Evolutionary conservation across 176 grass and related monocot genomes (phyloP).

Genomic region (Lolium multiflorum): DNA sequence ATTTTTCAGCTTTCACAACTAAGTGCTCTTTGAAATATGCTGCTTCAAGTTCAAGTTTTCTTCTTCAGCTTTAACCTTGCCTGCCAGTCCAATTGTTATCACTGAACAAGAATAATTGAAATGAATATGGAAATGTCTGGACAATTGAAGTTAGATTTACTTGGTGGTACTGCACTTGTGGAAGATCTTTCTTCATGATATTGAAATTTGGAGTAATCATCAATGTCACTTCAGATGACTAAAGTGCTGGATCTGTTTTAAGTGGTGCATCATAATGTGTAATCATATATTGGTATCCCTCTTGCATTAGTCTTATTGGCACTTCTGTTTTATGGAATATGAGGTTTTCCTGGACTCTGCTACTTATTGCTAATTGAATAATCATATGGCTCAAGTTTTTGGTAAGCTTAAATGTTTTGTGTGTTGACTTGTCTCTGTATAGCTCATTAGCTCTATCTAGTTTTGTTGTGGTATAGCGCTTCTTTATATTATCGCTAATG

Average conservation of each 20-base stretch:
- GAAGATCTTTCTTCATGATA: conserved; percentile 43
- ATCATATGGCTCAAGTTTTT: conserved; percentile 61
- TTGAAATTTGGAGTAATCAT: conserved; percentile 38
- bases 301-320: conserved; percentile 63
- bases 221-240: conserved; percentile 50
- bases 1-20: conserved; percentile 57
- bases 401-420: conserved; percentile 71
- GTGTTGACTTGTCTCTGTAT: conserved; percentile 51
- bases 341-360: conserved; percentile 58
- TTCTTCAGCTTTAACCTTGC: conserved; percentile 47
- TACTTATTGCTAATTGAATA: conserved; percentile 70
- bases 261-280: conserved; percentile 50
- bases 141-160: conserved; percentile 45
- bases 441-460: conserved; percentile 14
- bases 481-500: conserved; percentile 50
- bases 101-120: conserved; percentile 43
- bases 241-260: conserved; percentile 46
- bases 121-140: conserved; percentile 50
- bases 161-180: conserved; percentile 35
- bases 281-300: conserved; percentile 51
- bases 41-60: conserved; percentile 35
- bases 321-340: conserved; percentile 53
- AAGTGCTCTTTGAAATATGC: conserved; percentile 44
- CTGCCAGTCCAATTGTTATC: conserved; percentile 25
- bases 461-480: neutral